Percentiles rank a stretch among this genome's conserved stretches.
These are phyloP conservation scores for Melampsora americana DNA, from an alignment of 1,284 basidiomycete species.

Conservation along the genomic window DNA sequence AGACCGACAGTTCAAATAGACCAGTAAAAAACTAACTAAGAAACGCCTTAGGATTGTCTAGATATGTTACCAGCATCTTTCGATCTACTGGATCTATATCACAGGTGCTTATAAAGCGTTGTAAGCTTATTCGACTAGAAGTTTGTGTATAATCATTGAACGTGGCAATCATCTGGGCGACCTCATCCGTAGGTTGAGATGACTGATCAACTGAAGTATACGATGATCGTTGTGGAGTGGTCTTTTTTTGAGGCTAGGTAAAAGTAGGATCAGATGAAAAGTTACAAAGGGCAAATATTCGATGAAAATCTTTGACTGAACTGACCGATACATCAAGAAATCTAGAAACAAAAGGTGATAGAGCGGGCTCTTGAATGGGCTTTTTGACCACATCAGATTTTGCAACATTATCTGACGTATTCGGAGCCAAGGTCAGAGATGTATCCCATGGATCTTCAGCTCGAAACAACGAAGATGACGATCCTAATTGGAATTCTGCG, in stretches of 20 bases:
- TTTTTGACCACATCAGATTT: too few species aligned
- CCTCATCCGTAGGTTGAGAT: background rate
- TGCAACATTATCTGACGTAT: too few species aligned
- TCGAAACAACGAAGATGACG: too few species aligned
- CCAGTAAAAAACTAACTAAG: background rate
- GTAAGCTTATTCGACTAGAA: background rate
- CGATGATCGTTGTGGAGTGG: background rate
- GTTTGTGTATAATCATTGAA: background rate
- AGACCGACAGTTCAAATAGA: too few species aligned
- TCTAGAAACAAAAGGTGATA: background rate
- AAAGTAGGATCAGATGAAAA: background rate
- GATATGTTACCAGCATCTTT: background rate
- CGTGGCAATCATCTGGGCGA: background rate
- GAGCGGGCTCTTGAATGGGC: background rate
- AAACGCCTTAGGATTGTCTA: background rate
- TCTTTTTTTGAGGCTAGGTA: background rate
- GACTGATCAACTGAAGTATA: background rate
- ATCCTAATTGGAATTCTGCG: too few species aligned
- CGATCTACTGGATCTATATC: constrained; percentile 8
- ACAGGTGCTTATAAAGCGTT: background rate
- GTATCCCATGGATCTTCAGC: too few species aligned
- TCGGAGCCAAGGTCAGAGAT: too few species aligned
- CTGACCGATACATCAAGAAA: background rate
- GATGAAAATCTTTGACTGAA: background rate
- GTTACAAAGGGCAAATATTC: background rate